These are phyloP conservation scores for Carex cristatella DNA, from an alignment of 176 grass and related monocot species.

Conservation along the genomic window DNA sequence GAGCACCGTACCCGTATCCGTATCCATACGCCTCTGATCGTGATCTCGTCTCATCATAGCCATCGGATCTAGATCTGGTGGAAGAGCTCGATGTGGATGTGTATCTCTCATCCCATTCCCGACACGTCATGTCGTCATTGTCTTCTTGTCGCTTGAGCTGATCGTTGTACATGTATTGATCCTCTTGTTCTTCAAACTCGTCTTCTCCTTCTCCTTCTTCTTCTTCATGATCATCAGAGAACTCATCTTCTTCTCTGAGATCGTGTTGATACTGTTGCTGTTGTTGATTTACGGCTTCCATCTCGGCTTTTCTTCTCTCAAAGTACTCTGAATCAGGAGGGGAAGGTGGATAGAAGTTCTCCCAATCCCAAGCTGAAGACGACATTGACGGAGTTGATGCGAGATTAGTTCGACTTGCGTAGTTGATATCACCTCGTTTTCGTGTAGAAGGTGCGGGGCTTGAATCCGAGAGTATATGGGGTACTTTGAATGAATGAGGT, in stretches of 20 bases:
- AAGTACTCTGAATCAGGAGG: constrained; percentile 94
- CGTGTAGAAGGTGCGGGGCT: constrained; percentile 16
- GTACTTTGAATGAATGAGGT: neutral
- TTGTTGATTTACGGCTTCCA: constrained; percentile 59
- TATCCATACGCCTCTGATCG: constrained; percentile 46
- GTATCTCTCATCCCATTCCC: constrained; percentile 32
- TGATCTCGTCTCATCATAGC: constrained; percentile 58
- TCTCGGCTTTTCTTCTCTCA: constrained; percentile 63
- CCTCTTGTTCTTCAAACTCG: constrained; percentile 44
- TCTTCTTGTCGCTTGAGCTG: constrained; percentile 35
- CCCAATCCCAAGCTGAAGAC: constrained; percentile 95
- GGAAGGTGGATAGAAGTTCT: constrained; percentile 88
- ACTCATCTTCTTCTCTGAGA: constrained; percentile 55
- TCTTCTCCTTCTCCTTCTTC: constrained; percentile 42
- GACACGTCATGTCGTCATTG: constrained; percentile 39
- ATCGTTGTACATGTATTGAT: constrained; percentile 54
- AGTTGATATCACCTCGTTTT: neutral
- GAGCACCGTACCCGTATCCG: constrained; percentile 22
- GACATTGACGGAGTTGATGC: constrained; percentile 68
- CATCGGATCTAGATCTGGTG: constrained; percentile 53
- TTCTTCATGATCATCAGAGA: constrained; percentile 33
- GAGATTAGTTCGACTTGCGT: neutral
- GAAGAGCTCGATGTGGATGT: constrained; percentile 21
- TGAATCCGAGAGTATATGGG: constrained; percentile 17
- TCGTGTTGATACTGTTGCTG: constrained; percentile 25